Evolutionary conservation across 352 stramenopile species (phyloP).

Genomic region (Aphanomyces stellatus): DNA sequence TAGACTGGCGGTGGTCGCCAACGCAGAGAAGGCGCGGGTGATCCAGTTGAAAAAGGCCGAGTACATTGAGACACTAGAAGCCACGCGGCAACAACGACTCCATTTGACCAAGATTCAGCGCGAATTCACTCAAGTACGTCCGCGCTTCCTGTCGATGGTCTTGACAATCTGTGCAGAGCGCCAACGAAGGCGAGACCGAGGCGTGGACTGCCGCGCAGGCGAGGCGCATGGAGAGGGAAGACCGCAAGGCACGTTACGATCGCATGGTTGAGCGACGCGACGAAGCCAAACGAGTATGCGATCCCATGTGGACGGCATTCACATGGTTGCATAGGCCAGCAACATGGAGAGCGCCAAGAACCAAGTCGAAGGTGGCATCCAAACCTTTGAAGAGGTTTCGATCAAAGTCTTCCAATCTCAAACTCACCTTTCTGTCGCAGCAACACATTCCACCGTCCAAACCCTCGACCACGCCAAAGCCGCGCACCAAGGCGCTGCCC

Average conservation of each 20-base stretch:
- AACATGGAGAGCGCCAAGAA: neutral
- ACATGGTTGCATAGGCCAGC: neutral
- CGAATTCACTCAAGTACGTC: constrained; percentile 10
- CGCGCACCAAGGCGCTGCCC: constrained; percentile 19
- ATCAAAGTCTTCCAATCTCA: neutral
- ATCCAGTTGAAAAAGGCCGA: constrained; percentile 29
- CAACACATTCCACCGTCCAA: neutral
- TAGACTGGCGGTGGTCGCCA: neutral
- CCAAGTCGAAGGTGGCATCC: neutral
- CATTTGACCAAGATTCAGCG: constrained; percentile 54
- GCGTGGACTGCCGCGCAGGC: constrained; percentile 50
- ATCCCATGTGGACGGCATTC: neutral
- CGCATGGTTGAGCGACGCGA: constrained; percentile 37
- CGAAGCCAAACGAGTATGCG: constrained; percentile 33
- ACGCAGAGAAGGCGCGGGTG: constrained; percentile 1
- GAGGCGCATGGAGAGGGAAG: constrained; percentile 52
- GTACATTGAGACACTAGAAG: constrained; percentile 35
- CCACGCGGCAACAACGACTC: constrained; percentile 56
- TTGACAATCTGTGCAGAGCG: neutral
- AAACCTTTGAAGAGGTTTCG: neutral
- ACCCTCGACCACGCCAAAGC: neutral
- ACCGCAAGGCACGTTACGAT: constrained; percentile 44
- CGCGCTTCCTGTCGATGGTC: neutral
- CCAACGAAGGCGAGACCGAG: constrained; percentile 52
- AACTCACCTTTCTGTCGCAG: neutral